A percentile compares a stretch with the other conserved stretches of the same genome.
phyloP scores from a whole-genome alignment of 805 yeast genomes.

The Yarrowia deformans region DNA sequence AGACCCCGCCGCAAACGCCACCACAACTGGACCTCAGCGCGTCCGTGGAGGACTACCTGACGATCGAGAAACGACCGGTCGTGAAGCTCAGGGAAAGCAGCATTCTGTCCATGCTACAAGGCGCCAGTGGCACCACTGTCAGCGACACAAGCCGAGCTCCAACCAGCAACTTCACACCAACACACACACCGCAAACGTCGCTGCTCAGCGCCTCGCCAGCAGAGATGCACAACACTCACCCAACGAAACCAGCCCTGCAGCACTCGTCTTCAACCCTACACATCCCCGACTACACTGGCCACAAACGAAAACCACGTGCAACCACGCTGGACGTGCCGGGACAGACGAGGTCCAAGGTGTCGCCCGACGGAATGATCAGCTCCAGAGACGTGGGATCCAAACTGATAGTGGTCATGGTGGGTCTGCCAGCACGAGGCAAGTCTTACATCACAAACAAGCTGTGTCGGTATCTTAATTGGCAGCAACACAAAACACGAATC shows the following conservation, averaged over 20 bases:
- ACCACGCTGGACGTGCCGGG: slow-evolving; percentile 94
- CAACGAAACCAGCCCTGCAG: background rate
- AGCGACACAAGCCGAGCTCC: slow-evolving; percentile 27
- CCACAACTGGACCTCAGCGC: slow-evolving; percentile 28
- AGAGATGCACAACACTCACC: background rate
- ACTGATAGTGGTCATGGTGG: slow-evolving; percentile 95
- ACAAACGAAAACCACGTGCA: slow-evolving; percentile 54
- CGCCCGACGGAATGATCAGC: slow-evolving; percentile 66
- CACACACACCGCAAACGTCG: background rate
- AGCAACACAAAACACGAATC: slow-evolving; percentile 86
- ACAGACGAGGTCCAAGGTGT: slow-evolving; percentile 76
- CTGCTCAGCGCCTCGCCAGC: background rate
- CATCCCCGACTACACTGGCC: slow-evolving; percentile 18
- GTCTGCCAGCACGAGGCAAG: slow-evolving; percentile 92
- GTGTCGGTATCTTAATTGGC: slow-evolving; percentile 90
- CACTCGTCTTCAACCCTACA: slow-evolving; percentile 28
- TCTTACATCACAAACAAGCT: slow-evolving; percentile 91
- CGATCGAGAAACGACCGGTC: slow-evolving; percentile 28
- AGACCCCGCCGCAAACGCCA: slow-evolving; percentile 34
- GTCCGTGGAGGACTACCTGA: slow-evolving; percentile 16
- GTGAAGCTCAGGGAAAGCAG: slow-evolving; percentile 25
- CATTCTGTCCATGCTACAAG: slow-evolving; percentile 29
- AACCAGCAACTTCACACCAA: slow-evolving; percentile 5
- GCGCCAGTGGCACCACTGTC: slow-evolving; percentile 21
- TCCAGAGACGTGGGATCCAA: slow-evolving; percentile 75